phyloP scores from a whole-genome alignment of 2,329 filamentous ascomycete species.

The Lomentospora prolificans region DNA sequence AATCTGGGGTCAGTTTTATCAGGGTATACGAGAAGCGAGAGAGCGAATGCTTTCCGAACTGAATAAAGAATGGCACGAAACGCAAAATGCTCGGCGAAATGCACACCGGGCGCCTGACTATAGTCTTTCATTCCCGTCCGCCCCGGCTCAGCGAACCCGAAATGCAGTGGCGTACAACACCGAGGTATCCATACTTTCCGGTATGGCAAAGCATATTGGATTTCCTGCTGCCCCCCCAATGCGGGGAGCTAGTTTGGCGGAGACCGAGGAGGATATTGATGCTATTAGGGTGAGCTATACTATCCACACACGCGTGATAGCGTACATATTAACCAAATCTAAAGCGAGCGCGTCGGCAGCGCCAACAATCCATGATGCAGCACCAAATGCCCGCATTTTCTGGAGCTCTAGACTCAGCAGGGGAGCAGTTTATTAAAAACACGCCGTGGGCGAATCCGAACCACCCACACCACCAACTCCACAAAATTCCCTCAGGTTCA shows the following conservation, averaged over 20 bases:
- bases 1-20: conserved; percentile 83
- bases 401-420: conserved; percentile 48
- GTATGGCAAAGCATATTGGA: conserved; percentile 87
- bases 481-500: not conserved
- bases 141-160: conserved; percentile 65
- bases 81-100: conserved; percentile 78
- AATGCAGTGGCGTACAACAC: conserved; percentile 90
- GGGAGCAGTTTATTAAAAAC: conserved; percentile 80
- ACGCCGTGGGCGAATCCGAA: conserved; percentile 91
- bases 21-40: conserved; percentile 71
- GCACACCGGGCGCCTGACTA: conserved; percentile 75
- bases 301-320: conserved; percentile 22
- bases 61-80: conserved; percentile 84
- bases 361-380: conserved; percentile 5
- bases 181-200: conserved; percentile 84
- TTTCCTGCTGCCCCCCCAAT: conserved; percentile 93
- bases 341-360: conserved; percentile 8
- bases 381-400: conserved; percentile 2
- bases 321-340: not conserved
- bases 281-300: conserved; percentile 62
- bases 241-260: conserved; percentile 56
- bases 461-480: conserved; percentile 23
- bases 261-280: conserved; percentile 79
- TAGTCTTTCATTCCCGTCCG: conserved; percentile 68
- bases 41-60: conserved; percentile 71